These are phyloP conservation scores for Vigna angularis DNA, from an alignment of 306 rosid genomes.

Conservation along the genomic window DNA sequence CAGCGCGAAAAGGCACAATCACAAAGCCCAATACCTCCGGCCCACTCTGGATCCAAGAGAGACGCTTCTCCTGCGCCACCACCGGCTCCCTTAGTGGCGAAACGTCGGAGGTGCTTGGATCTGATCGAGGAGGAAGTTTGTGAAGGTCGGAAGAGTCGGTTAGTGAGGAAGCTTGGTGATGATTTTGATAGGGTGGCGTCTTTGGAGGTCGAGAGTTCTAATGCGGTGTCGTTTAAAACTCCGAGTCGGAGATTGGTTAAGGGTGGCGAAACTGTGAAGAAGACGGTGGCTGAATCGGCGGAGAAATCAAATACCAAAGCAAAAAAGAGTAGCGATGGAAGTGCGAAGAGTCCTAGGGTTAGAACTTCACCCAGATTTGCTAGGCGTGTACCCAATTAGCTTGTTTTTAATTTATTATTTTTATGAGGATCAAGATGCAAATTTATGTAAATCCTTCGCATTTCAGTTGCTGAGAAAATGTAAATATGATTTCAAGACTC, in stretches of 20 bases:
- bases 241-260: slow-evolving; percentile 47
- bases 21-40: background rate
- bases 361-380: slow-evolving; percentile 72
- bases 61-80: slow-evolving; percentile 59
- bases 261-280: background rate
- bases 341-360: slow-evolving; percentile 26
- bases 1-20: slow-evolving; percentile 55
- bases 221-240: slow-evolving; percentile 20
- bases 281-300: background rate
- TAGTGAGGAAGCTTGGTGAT: slow-evolving; percentile 85
- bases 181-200: slow-evolving; percentile 82
- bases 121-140: slow-evolving; percentile 48
- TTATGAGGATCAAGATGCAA: too few relatives aligned
- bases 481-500: too few relatives aligned
- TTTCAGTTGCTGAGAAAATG: too few relatives aligned
- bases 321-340: slow-evolving; percentile 34
- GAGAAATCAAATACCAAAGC: background rate
- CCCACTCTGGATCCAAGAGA: slow-evolving; percentile 27
- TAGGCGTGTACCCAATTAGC: slow-evolving; percentile 40
- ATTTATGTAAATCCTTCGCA: too few relatives aligned
- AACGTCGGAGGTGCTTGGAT: slow-evolving; percentile 56
- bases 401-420: background rate
- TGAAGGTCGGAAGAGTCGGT: slow-evolving; percentile 48
- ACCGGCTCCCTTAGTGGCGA: slow-evolving; percentile 63
- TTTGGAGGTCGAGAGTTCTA: slow-evolving; percentile 43